These are phyloP conservation scores for Clavispora carvajalis DNA, from an alignment of 805 yeast species.

Conservation along the genomic window DNA sequence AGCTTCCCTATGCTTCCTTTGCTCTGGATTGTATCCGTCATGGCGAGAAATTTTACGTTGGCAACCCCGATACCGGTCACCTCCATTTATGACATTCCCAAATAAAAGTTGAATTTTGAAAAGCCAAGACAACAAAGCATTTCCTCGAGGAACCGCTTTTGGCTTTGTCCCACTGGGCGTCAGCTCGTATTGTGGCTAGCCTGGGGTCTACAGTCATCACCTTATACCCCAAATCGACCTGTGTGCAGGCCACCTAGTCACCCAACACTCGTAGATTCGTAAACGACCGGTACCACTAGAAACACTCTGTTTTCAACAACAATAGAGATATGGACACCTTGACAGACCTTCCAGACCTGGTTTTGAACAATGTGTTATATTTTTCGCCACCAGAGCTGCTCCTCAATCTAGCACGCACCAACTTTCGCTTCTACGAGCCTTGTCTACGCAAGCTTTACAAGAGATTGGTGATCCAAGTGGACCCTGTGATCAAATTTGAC, in stretches of 20 bases:
- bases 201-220: not conserved
- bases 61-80: too few relatives aligned
- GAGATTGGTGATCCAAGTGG: constrained; percentile 18
- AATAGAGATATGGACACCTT: constrained; percentile 2
- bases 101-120: too few relatives aligned
- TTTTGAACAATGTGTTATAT: constrained; percentile 10
- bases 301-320: not conserved
- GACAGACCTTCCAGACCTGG: constrained; percentile 8
- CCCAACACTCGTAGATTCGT: constrained; percentile 1
- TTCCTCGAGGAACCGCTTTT: too few relatives aligned
- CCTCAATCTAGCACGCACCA: constrained; percentile 29
- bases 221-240: constrained; percentile 1
- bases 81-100: too few relatives aligned
- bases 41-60: too few relatives aligned
- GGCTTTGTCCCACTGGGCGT: too few relatives aligned
- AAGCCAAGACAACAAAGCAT: too few relatives aligned
- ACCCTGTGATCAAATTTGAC: constrained; percentile 13
- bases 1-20: too few relatives aligned
- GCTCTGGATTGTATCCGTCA: too few relatives aligned
- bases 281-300: not conserved
- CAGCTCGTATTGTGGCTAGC: too few relatives aligned
- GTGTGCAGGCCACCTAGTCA: not conserved
- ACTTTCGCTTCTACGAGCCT: constrained; percentile 30
- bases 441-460: constrained; percentile 25
- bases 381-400: constrained; percentile 29